Percentiles rank a stretch among this genome's conserved stretches.
Conservation (phyloP, 208 protist species). For the Trypanosomatidae sp. region DNA sequence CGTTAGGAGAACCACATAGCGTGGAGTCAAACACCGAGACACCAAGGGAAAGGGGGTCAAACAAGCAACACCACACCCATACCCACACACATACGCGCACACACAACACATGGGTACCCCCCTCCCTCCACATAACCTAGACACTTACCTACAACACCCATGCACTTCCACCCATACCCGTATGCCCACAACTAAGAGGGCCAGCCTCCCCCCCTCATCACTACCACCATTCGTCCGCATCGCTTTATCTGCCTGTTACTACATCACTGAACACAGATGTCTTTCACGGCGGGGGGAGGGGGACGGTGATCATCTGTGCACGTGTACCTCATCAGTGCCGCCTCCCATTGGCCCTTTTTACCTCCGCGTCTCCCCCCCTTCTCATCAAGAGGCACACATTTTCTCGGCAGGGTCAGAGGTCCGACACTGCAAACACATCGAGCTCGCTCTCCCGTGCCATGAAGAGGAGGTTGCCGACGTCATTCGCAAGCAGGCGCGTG, state of each 20-base stretch:
- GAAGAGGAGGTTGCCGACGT: slow-evolving; percentile 30
- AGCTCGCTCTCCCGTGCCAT: slow-evolving; percentile 2
- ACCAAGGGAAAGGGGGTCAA: not conserved
- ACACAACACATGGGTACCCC: not conserved
- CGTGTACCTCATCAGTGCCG: not conserved
- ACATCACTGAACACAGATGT: not conserved
- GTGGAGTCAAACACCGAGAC: not conserved
- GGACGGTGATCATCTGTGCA: not conserved
- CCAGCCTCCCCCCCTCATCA: not conserved
- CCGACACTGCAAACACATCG: slow-evolving; percentile 5
- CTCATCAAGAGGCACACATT: too few relatives aligned
- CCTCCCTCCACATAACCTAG: not conserved
- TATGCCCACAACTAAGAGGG: not conserved
- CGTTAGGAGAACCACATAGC: not conserved
- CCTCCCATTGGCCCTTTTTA: not conserved
- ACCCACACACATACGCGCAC: not conserved
- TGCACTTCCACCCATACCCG: not conserved
- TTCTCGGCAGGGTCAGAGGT: not conserved
- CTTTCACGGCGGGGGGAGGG: not conserved
- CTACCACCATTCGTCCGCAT: not conserved
- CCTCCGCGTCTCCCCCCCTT: not conserved
- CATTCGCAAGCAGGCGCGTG: slow-evolving; percentile 29
- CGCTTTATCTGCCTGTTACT: not conserved
- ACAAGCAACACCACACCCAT: not conserved
- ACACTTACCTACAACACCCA: not conserved